Base-by-base conservation (phyloP, 768 basidiomycete species). In the Fistulinella prunicolor region DNA sequence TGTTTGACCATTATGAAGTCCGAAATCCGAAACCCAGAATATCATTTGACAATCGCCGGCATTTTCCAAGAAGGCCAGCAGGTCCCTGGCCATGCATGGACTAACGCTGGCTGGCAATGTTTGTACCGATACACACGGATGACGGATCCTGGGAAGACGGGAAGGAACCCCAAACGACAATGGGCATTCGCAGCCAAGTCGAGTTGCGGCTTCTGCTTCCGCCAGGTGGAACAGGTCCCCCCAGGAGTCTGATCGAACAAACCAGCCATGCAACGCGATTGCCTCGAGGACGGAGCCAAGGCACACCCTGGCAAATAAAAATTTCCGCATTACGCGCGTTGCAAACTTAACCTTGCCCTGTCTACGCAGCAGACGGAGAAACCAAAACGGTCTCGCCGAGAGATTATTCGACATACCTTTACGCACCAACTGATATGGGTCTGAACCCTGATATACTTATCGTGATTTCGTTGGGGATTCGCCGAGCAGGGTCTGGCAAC, bases 201-300 rank as follows among this genome's bases (percentile, higher is more conserved):
- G 45, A n/a, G 17, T 36, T 32, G 30, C 38, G n/a, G 48, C 30
- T 20, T 40, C 60, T 39, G 42, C 43, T 42, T 44, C 57, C 54
- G 46, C 44, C 30, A 54, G 43, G 49, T 51, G 55, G 53, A 41
- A 49, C 39, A 42, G 28, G 38, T 24, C 22, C 9, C n/a, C 30
- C 30, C 6, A 43, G 23, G 46, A 62, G 48, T 44, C 57, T 59
- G 60, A 60, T 32, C 26, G 30, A 34, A 46, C 36, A 48, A 53
- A 47, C 49, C 19, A 37, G 49, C 41, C 44, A 47, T 57, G 55
- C 65, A 68, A 66, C 55, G 62, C 55, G 60, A 60, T 51, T 57
- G 55, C 65, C 65, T 66, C 64, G 67, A 66, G 65, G 65, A 68
- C 53, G 63, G 55, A 50, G 53, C 56, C 61, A 64, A 60, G 59